phyloP scores from a whole-genome alignment of 257 asterid genomes.

The Pogostemon cablin region DNA sequence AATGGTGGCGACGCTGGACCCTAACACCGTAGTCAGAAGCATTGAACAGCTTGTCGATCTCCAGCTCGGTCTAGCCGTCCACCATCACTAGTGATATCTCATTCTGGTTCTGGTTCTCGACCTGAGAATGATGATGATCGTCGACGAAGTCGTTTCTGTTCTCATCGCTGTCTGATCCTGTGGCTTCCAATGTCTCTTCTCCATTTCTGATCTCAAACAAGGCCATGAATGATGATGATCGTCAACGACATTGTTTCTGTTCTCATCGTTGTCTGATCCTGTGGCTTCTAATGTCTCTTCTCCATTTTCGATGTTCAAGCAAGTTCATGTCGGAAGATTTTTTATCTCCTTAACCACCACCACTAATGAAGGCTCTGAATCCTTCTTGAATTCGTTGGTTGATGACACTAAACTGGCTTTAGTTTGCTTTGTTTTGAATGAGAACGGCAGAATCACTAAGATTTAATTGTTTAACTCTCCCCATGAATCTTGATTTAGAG shows the following conservation, averaged over 20 bases:
- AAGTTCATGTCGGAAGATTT: no score
- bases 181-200: slow-evolving; percentile 62
- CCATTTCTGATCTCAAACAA: slow-evolving; percentile 56
- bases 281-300: no score
- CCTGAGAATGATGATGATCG: slow-evolving; percentile 20
- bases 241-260: no score
- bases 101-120: slow-evolving; percentile 18
- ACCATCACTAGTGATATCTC: slow-evolving; percentile 67
- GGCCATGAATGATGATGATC: slow-evolving; percentile 39
- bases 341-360: no score
- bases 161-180: slow-evolving; percentile 61
- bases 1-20: slow-evolving; percentile 68
- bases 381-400: slow-evolving; percentile 38
- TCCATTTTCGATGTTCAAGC: no score
- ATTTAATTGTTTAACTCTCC: no score
- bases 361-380: slow-evolving; percentile 29
- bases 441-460: no score
- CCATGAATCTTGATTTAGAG: no score
- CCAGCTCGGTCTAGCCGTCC: slow-evolving; percentile 72
- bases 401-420: slow-evolving; percentile 33
- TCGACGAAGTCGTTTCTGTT: slow-evolving; percentile 12
- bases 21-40: slow-evolving; percentile 86
- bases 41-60: slow-evolving; percentile 65
- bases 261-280: no score
- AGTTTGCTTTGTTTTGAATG: not conserved